Base-by-base conservation (phyloP, 2,329 filamentous ascomycete genomes). In the Aspergillus sp. region DNA sequence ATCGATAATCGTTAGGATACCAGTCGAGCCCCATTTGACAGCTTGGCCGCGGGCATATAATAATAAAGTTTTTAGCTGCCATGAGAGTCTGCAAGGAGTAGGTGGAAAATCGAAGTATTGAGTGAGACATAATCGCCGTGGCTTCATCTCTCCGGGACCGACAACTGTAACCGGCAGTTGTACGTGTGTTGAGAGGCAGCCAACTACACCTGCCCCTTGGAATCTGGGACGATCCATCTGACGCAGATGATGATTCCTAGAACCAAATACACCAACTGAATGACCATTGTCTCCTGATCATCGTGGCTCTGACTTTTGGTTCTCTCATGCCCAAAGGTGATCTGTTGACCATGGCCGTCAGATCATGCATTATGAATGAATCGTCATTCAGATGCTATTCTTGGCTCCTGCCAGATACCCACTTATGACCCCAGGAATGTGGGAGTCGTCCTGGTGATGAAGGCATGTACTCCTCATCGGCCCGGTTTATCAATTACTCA, bases 401-500 rank as follows among this genome's bases (percentile, higher is more conserved):
- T 17, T 27, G 47, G 47, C 15, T 30, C 25, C 47, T 30, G 47
- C 47, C 25, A 30, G 44, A 25, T 17, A 27, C 2, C 25, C 25
- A 27, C n/a, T n/a, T n/a, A 25, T 49, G 19, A n/a, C 25, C 21
- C 27, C 11, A 17, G n/a, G 52, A 54, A 54, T 54, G 52, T 17
- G 10, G 11, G 30, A 6, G 52, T 54, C 17, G 38, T 44, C 52
- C 23, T n/a, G 38, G 52, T 54, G 52, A 54, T 42, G 17, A 30
- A 44, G 52, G 52, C 19, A 54, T 54, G 52, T 54, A 19, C 15
- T 19, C 39, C n/a, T 30, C 15, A 42, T 54, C 52, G 17, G 52
- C 23, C n/a, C 38, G 10, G 6, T 41, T 13, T 17, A 50, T 50
- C 47, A 32, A 8, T 27, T 32, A 50, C 27, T 32, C 47, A 5